Evolutionary conservation across 331 rosid species (phyloP).

Genomic region (Dryas integrifolia): DNA sequence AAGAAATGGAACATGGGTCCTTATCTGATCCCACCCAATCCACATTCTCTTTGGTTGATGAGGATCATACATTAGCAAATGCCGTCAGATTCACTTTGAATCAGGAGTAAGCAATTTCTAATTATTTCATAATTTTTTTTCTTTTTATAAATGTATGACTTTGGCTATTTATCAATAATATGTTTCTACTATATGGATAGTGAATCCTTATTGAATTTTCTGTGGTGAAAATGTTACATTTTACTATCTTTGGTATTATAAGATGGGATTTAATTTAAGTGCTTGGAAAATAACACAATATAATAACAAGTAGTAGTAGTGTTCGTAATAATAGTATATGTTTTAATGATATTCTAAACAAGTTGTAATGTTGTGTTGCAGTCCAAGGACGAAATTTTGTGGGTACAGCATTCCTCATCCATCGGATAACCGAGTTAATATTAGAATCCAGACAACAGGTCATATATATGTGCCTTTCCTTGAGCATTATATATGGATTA

Average conservation of each 20-base stretch:
- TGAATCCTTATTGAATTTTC: background rate
- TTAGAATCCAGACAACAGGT: conserved; percentile 82
- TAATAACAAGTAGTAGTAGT: background rate
- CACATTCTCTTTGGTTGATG: conserved; percentile 62
- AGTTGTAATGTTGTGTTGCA: conserved; percentile 39
- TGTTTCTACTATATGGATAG: background rate
- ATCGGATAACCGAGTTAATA: conserved; percentile 73
- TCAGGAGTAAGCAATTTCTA: conserved; percentile 55
- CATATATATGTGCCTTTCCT: conserved; percentile 4
- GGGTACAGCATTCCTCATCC: conserved; percentile 96
- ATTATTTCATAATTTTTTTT: background rate
- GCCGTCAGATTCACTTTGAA: conserved; percentile 63
- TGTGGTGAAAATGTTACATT: background rate
- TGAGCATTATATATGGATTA: background rate
- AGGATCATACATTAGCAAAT: conserved; percentile 77
- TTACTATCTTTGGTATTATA: background rate
- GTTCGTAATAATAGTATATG: background rate
- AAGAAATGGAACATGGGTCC: conserved; percentile 65
- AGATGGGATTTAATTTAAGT: background rate
- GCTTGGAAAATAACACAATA: background rate
- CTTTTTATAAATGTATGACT: background rate
- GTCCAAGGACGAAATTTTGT: conserved; percentile 62
- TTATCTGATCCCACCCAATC: conserved; percentile 57
- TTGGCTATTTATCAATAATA: background rate
- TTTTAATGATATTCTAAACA: conserved; percentile 15